Evolutionary conservation across 208 protist genomes (phyloP).

Genomic region (Strigomonas culicis): DNA sequence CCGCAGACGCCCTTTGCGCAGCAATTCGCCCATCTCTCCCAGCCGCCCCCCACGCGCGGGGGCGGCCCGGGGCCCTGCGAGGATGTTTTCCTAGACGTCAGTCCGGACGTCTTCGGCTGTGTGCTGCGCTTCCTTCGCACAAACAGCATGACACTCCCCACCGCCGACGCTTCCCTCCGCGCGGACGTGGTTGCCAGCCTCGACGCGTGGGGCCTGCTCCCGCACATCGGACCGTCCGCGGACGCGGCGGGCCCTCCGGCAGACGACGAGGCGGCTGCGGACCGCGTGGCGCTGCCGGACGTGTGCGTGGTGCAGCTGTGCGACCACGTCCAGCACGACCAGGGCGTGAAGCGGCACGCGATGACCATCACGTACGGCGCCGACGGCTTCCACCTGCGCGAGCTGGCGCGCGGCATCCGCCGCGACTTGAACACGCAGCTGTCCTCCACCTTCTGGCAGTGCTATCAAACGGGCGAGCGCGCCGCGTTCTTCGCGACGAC

Average conservation of each 20-base stretch:
- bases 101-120: slow-evolving; percentile 70
- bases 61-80: not conserved
- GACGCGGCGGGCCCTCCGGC: slow-evolving; percentile 2
- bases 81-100: slow-evolving; percentile 77
- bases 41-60: not conserved
- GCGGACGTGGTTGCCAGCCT: slow-evolving; percentile 67
- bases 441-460: slow-evolving; percentile 88
- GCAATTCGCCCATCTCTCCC: slow-evolving; percentile 29
- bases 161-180: slow-evolving; percentile 51
- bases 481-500: slow-evolving; percentile 87
- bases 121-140: slow-evolving; percentile 68
- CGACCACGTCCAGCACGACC: slow-evolving; percentile 85
- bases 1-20: slow-evolving; percentile 62
- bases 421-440: slow-evolving; percentile 69
- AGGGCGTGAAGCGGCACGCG: slow-evolving; percentile 84
- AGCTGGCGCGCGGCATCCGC: slow-evolving; percentile 65
- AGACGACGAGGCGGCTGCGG: slow-evolving; percentile 7
- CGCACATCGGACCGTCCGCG: slow-evolving; percentile 51
- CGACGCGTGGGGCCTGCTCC: slow-evolving; percentile 65
- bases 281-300: slow-evolving; percentile 46
- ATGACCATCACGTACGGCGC: slow-evolving; percentile 86
- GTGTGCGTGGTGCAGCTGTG: slow-evolving; percentile 86
- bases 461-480: slow-evolving; percentile 83
- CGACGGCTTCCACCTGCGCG: slow-evolving; percentile 76
- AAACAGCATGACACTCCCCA: slow-evolving; percentile 56